Base-by-base conservation (phyloP, 2,329 filamentous ascomycete species). In the Colletotrichum australisinense region DNA sequence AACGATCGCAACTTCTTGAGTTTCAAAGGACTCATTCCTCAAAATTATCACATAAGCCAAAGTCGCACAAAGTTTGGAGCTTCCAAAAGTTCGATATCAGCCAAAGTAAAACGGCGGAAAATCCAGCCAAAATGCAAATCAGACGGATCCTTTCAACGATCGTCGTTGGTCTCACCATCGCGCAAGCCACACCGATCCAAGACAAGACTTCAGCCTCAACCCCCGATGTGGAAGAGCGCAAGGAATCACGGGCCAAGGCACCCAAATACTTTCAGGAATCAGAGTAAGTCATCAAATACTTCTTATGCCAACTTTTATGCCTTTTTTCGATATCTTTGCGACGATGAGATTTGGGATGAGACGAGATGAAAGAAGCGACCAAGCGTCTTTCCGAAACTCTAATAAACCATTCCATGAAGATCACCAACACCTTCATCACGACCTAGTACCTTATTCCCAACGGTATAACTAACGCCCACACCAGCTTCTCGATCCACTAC, bases 401-500 rank as follows among this genome's bases (percentile, higher is more conserved):
- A 3, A 22, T 49, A 49, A 49, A 49, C 42, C 6, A 26, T 7
- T 12, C 11, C 32, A 7, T 4, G n/a, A 28, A 16, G 9, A 52
- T n/a, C 6, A 53, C 9, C 32, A 35, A 49, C 16, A 42, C 38
- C 38, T 16, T 6, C 38, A 16, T 16, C 32, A 35, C 32, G 32
- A 35, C n/a, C 11, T 32, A 5, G 5, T 5, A 38, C 7, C 24
- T 24, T 53, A 26, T 8, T 53, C 63, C 7, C 38, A 3, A 26
- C 26, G 5, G 5, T n/a, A 22, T 9, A 24, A 66, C 58, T 67
- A 12, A 69, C 52, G 1, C 24, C 2, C 4, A 7, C 16, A 38
- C 35, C 22, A 79, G 78, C n/a, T 79, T 79, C 67, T 63, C 77
- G n/a, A 30, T 52, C 16, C 81, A 83, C 68, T 85, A 85, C 74